Base-by-base conservation (phyloP, 1,284 basidiomycete species). In the Mycena sp. region DNA sequence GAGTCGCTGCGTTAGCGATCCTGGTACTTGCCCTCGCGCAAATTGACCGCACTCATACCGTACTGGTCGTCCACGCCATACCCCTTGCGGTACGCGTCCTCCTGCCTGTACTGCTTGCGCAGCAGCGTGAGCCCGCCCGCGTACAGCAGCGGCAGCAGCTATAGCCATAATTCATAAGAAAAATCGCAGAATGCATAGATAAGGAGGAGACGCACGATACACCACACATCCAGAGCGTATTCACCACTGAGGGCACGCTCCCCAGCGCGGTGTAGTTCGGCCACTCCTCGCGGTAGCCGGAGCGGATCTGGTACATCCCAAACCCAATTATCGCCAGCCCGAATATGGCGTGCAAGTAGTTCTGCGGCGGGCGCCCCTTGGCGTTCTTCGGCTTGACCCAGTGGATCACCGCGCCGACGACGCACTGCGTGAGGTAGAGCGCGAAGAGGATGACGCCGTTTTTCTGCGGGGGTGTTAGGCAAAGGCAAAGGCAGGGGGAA, bases 391-490 rank as follows among this genome's bases (percentile, higher is more conserved):
- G 78, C 72, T 87, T 87, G 58, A 86, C 67, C 59, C 75, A 85
- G 72, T 92, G 90, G 58, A 89, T 85, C 61, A 87, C 67, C 4
- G 81, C 79, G 4, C 91, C 91, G 10, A 91, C 72, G 1, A 72
- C 67, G 65, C 83, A 78, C 74, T 93, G 91, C 12, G 82, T 57
- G 53, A 87, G 41, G 70, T 90, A 87, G n/a, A 92, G 76, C 44
- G 82, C 78, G 63, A 91, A 84, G 43, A 92, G 74, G 6, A 80
- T 81, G 46, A 87, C 72, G 30, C 91, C 90, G 69, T 83, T 80
- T 76, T 80, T 79, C 85, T 87, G 64, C 38, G 11, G n/a, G 21
- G 9, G 6, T 17, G 46, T n/a, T 46, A 9, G 58, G 66, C 30
- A 54, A 62, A 61, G 57, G 63, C 65, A 55, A 23, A 25, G 57